Evolutionary conservation across 495 filamentous ascomycete genomes (phyloP), one percentile per base, ranked within the genome.

Genomic region (Podospora anserina): DNA sequence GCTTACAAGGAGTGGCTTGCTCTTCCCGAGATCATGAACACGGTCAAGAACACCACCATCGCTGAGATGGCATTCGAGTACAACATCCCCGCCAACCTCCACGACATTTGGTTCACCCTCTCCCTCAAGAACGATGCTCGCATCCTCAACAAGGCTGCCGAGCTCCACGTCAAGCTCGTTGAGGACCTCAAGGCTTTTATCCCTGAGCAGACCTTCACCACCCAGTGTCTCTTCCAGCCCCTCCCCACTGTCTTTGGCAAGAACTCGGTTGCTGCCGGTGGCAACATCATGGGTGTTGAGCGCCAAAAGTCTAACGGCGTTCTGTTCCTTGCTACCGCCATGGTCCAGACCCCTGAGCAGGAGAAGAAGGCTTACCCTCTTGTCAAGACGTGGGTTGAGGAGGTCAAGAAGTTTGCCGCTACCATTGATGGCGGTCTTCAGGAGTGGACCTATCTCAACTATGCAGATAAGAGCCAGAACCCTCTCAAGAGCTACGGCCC

Each of bases 241-340:
- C 75, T 87, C 32, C 81, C 80, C 2, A 75, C 61, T 23, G 63
- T 74, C 5, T 79, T 80, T 30, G 78, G 79, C 11, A 67, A 78
- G 9, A 76, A 81, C 28, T 82, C 81, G 68, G 68, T 70, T 18
- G 79, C 76, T 16, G 75, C 74, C 27, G 86, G 86, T 4, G 85
- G 84, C 0, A 88, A 88, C 69, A 78, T 83, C 5, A 73, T 89
- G 18, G 87, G 87, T 3, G 69, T 88, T 0, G 75, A 82, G 5
- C 69, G 73, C 0, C 75, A 80, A 0, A 68, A 76, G 5, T 78
- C 77, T 2, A 66, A 79, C 69, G 71, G 67, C 5, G 58, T 75
- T 3, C 61, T 78, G 4, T 73, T 69, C 20, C 65, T 69, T 0
- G 63, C 66, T 4, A 63, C 54, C 4, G 61, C 54, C 7, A 72